Evolutionary conservation across 495 filamentous ascomycete genomes (phyloP).

Genomic region (Neurospora pannonica): DNA sequence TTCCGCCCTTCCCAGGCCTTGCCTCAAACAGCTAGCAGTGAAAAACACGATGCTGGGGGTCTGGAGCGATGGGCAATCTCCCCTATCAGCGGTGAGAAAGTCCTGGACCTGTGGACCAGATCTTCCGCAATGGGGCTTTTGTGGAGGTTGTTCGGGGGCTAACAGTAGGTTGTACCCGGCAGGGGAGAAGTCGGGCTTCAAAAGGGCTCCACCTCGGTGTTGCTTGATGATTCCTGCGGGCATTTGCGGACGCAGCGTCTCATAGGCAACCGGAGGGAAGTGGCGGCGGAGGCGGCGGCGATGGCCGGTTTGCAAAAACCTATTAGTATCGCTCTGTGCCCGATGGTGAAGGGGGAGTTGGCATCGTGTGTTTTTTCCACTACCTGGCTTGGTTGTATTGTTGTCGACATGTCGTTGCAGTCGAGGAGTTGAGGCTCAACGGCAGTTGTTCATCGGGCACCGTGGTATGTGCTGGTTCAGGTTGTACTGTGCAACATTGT

Average conservation of each 20-base stretch:
- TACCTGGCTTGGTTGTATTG: neutral
- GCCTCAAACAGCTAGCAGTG: neutral
- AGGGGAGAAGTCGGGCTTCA: neutral
- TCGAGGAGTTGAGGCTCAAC: neutral
- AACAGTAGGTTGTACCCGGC: neutral
- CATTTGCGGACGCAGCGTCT: neutral
- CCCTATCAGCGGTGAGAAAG: neutral
- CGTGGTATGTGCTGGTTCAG: neutral
- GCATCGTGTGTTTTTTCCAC: neutral
- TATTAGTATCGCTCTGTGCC: neutral
- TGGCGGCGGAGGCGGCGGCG: neutral
- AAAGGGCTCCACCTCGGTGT: neutral
- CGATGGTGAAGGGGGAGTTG: neutral
- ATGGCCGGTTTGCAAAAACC: neutral
- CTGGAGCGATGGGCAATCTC: neutral
- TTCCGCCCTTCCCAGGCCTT: neutral
- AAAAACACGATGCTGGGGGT: neutral
- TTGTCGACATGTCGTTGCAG: neutral
- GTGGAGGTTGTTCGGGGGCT: neutral
- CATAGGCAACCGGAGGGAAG: neutral
- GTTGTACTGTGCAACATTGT: neutral
- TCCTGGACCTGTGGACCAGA: neutral
- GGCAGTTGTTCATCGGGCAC: neutral
- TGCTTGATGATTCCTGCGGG: neutral
- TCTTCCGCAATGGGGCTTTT: neutral